Evolutionary conservation across 441 rosid species (phyloP), one percentile per base, ranked within the genome.

Genomic region (Jatropha podagrica): DNA sequence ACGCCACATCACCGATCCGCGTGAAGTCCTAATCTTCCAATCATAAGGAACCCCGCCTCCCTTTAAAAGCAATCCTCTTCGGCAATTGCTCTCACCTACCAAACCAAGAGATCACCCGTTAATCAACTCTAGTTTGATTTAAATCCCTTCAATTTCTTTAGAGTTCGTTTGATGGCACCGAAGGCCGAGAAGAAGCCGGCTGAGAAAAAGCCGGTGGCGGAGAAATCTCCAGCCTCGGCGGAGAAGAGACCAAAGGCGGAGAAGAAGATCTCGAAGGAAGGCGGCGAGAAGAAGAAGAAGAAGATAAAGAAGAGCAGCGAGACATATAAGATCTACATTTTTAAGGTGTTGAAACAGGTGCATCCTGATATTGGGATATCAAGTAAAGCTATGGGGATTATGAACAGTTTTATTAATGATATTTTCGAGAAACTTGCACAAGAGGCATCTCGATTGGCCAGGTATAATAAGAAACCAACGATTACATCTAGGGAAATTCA

Each of bases 301-400:
- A 69, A 63, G 70, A 40, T 51, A n/a, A 76, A 76, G 75, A 76
- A 76, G 74, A 76, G 79, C 70, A 62, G 7, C 54, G 74, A 76
- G 69, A 76, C 79, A 15, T 76, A 76, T 44, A 76, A 76, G 70
- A 76, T 76, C 62, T 76, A 76, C 44, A 76, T 76, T 9, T 76
- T 76, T 69, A 76, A 69, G 69, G 76, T 73, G 11, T 63, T 73
- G 69, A 73, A 73, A 18, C 76, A 73, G 76, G 76, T 73, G 0
- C 79, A 76, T 61, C 79, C 79, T 3, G 79, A 76, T 64, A 76
- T 76, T n/a, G 79, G 74, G 41, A 52, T 76, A 52, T 76, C 74
- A 26, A 76, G 74, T 64, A 76, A 76, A 55, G 79, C 79, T 0
- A 76, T 76, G 76, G 76, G 76, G 38, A 73, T 73, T 10, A 73